phyloP scores from a whole-genome alignment of 257 asterid genomes.

The Knoxia roxburghii region DNA sequence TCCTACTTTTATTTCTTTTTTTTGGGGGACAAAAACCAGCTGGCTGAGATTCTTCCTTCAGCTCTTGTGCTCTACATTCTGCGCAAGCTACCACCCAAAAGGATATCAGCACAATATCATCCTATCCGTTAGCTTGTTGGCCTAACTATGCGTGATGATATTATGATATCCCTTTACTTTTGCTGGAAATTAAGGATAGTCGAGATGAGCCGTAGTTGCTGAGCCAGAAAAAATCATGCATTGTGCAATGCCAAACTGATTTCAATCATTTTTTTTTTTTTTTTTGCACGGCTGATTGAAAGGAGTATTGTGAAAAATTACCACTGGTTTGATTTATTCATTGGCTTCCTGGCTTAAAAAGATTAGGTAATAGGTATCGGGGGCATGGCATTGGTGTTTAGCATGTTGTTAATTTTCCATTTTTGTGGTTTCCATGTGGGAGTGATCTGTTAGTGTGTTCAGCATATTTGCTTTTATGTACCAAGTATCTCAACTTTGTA shows the following conservation, averaged over 20 bases:
- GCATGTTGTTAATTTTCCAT: neutral
- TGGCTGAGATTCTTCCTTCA: constrained; percentile 71
- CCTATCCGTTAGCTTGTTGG: constrained; percentile 36
- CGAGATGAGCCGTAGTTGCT: neutral
- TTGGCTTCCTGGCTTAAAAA: constrained; percentile 1
- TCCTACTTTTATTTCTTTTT: neutral
- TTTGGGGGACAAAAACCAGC: constrained; percentile 21
- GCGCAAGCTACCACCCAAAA: constrained; percentile 64
- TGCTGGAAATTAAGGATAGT: neutral
- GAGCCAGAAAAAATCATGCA: neutral
- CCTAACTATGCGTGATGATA: neutral
- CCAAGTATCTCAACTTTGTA: neutral
- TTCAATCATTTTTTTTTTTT: constrained; percentile 5
- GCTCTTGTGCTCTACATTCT: constrained; percentile 69
- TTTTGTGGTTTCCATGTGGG: neutral
- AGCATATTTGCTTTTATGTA: neutral
- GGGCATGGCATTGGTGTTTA: neutral
- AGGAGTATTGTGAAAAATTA: neutral
- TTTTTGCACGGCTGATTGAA: constrained; percentile 1
- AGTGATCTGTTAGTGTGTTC: neutral
- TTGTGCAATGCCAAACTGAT: neutral
- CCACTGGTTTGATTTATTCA: constrained; percentile 6
- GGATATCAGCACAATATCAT: constrained; percentile 54
- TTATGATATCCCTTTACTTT: constrained; percentile 1
- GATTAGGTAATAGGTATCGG: neutral